Base-by-base conservation (phyloP, 1,284 basidiomycete genomes). In the Apiotrichum akiyoshidainum region DNA sequence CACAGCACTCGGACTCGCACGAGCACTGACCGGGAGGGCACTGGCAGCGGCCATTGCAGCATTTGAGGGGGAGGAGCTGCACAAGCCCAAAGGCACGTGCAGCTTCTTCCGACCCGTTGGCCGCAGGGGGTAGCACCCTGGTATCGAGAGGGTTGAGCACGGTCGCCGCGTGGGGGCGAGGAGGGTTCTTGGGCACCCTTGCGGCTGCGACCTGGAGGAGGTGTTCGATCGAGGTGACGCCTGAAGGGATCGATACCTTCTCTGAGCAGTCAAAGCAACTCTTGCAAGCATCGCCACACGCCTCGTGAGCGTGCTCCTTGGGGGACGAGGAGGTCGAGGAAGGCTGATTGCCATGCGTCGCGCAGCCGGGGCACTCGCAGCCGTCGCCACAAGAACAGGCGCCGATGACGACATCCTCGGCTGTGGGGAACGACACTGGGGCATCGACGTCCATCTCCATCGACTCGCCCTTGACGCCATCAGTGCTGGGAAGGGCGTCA, bases 41-140 rank as follows among this genome's bases (percentile, higher is more conserved):
- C 57, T 75, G 72, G 58, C 78, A 79, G 46, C 75, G 67, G 17
- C 76, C 76, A 41, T 75, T 75, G 57, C 77, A 79, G 65, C 78
- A 79, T 58, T 78, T 70, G 16, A 78, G 69, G 10, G 74, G 75
- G 58, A 70, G 74, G 35, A 78, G 69, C 59, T 72, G 68, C 14
- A 74, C 67, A 26, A 76, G 54, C 0, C 76, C 78, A 51, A 73
- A 61, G 0, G 68, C 67, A 26, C 69, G 62, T 3, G 71, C 74
- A 3, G 67, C 68, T 5, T 76, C 69, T 14, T 72, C 70, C 49
- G 63, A 72, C 58, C 66, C 39, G 9, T 64, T 48, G 4, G 64
- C 72, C 5, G 67, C 65, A 16, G 69, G 65, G 8, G 77, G 73
- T 14, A 75, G 59, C 11, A 79, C 59, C n/a, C 62, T 37, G 0